Evolutionary conservation across 441 rosid genomes (phyloP).

Genomic region (Eutrema salsugineum): DNA sequence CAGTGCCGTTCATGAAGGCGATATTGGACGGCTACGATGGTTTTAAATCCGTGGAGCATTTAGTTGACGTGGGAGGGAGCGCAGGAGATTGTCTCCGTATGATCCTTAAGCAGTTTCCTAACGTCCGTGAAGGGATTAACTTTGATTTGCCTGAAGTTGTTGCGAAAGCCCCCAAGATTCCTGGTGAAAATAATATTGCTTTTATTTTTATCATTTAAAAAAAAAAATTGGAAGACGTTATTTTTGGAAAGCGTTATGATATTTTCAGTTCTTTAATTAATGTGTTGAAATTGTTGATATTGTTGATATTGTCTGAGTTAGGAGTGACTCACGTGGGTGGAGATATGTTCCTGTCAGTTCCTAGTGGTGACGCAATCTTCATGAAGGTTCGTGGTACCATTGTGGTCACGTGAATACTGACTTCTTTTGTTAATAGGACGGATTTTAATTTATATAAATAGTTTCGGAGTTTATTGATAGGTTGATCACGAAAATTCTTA

Average conservation of each 20-base stretch:
- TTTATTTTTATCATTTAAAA: not conserved
- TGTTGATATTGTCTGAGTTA: not conserved
- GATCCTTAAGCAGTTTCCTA: slow-evolving; percentile 45
- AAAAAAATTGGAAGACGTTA: too few relatives aligned
- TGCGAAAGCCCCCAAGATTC: slow-evolving; percentile 52
- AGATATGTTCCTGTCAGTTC: slow-evolving; percentile 60
- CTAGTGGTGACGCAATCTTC: slow-evolving; percentile 54
- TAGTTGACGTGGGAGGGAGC: slow-evolving; percentile 74
- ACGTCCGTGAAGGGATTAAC: slow-evolving; percentile 48
- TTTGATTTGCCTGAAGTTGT: slow-evolving; percentile 69
- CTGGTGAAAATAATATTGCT: slow-evolving; percentile 31
- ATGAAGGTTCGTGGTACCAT: slow-evolving; percentile 42
- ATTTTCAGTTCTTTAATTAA: not conserved
- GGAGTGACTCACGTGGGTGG: slow-evolving; percentile 66
- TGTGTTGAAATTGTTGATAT: not conserved
- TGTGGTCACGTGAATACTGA: slow-evolving; percentile 1
- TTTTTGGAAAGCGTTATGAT: not conserved
- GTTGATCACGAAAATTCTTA: too few relatives aligned
- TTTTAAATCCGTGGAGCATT: slow-evolving; percentile 35
- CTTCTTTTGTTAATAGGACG: too few relatives aligned
- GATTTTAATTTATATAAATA: too few relatives aligned
- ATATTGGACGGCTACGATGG: slow-evolving; percentile 51
- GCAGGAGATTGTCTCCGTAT: slow-evolving; percentile 69
- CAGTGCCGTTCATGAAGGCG: slow-evolving; percentile 68
- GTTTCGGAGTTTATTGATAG: too few relatives aligned